phyloP scores from a whole-genome alignment of 1,284 basidiomycete genomes.

The Psilocybe mexicana region DNA sequence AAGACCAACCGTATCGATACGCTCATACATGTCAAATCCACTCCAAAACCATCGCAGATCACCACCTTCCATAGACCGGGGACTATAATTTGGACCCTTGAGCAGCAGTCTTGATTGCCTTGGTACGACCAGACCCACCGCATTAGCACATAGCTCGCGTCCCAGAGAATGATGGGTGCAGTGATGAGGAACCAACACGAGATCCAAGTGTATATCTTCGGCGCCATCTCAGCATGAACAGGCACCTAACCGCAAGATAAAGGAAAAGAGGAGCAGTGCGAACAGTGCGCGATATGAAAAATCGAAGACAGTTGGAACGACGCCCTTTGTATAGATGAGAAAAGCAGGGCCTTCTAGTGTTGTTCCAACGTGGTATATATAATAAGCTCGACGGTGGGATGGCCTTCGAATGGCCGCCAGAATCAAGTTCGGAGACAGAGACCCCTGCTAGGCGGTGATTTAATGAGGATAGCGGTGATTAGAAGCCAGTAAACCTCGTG shows the following conservation, averaged over 20 bases:
- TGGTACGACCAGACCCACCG: constrained; percentile 26
- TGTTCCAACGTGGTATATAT: constrained; percentile 5
- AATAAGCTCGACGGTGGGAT: constrained; percentile 12
- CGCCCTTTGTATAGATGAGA: neutral
- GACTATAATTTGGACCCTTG: constrained; percentile 7
- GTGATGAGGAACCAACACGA: constrained; percentile 52
- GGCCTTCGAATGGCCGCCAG: constrained; percentile 19
- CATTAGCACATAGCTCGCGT: constrained; percentile 51
- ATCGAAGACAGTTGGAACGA: neutral
- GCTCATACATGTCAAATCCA: constrained; percentile 24
- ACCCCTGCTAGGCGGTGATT: constrained; percentile 19
- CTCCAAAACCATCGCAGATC: constrained; percentile 28
- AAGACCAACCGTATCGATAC: constrained; percentile 22
- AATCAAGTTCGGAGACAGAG: constrained; percentile 17
- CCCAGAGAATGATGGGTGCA: constrained; percentile 47
- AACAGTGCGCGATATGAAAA: constrained; percentile 1
- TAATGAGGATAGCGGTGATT: constrained; percentile 1
- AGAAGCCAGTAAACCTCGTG: neutral
- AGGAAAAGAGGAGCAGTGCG: neutral
- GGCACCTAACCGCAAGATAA: neutral
- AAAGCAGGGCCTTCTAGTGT: constrained; percentile 14
- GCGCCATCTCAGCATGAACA: constrained; percentile 30
- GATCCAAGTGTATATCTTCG: constrained; percentile 39
- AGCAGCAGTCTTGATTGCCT: neutral
- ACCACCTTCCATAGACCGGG: constrained; percentile 28